These are phyloP conservation scores for Senna siamea DNA, from an alignment of 306 rosid species.

Conservation along the genomic window DNA sequence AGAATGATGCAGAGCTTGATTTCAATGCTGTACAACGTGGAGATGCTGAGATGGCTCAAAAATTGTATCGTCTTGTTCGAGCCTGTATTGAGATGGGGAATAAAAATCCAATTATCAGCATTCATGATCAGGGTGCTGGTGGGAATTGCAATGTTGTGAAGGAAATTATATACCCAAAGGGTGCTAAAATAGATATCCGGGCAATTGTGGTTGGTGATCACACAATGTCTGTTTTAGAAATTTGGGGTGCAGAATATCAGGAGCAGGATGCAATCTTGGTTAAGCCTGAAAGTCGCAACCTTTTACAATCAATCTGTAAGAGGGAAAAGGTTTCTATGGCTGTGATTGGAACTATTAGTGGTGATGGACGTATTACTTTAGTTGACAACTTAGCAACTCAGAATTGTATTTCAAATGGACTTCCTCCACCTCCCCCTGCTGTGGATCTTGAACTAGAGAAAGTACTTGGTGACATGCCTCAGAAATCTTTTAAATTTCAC, in stretches of 20 bases:
- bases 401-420: slow-evolving; percentile 53
- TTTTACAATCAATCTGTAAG: slow-evolving; percentile 69
- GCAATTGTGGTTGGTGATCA: slow-evolving; percentile 85
- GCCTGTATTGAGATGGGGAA: slow-evolving; percentile 95
- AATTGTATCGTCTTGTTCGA: slow-evolving; percentile 90
- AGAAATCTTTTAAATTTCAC: slow-evolving; percentile 66
- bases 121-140: slow-evolving; percentile 97
- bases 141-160: slow-evolving; percentile 94
- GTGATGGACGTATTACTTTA: slow-evolving; percentile 70
- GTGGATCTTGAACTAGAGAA: slow-evolving; percentile 90
- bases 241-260: slow-evolving; percentile 96
- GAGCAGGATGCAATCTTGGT: slow-evolving; percentile 94
- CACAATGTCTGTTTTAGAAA: slow-evolving; percentile 91
- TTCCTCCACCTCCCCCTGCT: slow-evolving; percentile 73
- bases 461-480: slow-evolving; percentile 95
- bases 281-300: slow-evolving; percentile 70
- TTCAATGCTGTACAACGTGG: slow-evolving; percentile 97
- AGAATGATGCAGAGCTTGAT: slow-evolving; percentile 91
- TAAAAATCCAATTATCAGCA: slow-evolving; percentile 81
- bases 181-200: slow-evolving; percentile 78
- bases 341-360: slow-evolving; percentile 81
- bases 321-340: slow-evolving; percentile 93
- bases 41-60: slow-evolving; percentile 98
- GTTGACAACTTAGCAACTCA: slow-evolving; percentile 71
- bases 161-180: slow-evolving; percentile 84